Conservation (phyloP, 495 filamentous ascomycete genomes). For the Podospora sp. region DNA sequence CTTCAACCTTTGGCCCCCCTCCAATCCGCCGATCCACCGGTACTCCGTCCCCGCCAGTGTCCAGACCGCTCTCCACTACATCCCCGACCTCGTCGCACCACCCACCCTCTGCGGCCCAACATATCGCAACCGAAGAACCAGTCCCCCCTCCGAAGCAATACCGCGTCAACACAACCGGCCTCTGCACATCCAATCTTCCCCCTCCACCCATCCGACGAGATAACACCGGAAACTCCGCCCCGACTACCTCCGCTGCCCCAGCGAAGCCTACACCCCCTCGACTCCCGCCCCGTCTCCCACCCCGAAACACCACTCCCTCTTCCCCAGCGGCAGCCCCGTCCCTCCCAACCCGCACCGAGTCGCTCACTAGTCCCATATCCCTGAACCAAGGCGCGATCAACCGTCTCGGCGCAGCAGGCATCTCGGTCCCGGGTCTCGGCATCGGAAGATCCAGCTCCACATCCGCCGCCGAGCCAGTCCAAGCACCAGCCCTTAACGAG, state of each 20-base stretch:
- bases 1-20: slow-evolving; percentile 80
- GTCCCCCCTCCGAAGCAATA: slow-evolving; percentile 67
- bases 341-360: slow-evolving; percentile 31
- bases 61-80: slow-evolving; percentile 13
- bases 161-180: slow-evolving; percentile 68
- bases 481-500: slow-evolving; percentile 51
- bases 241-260: slow-evolving; percentile 3
- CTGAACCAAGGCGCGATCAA: slow-evolving; percentile 70
- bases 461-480: slow-evolving; percentile 25
- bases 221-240: slow-evolving; percentile 27
- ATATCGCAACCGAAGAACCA: slow-evolving; percentile 42
- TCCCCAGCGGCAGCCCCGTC: slow-evolving; percentile 47
- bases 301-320: slow-evolving; percentile 53
- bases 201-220: slow-evolving; percentile 67
- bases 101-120: background rate
- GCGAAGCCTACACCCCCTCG: slow-evolving; percentile 55
- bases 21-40: slow-evolving; percentile 57
- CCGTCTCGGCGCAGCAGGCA: slow-evolving; percentile 73
- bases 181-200: slow-evolving; percentile 68
- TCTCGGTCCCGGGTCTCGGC: slow-evolving; percentile 80
- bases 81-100: background rate
- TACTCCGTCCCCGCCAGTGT: slow-evolving; percentile 15
- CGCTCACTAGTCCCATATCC: slow-evolving; percentile 26
- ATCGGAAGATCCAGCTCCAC: slow-evolving; percentile 53
- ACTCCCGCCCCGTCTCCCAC: slow-evolving; percentile 66